Evolutionary conservation across 148 eudicot species (phyloP).

Genomic region (Chenopodium formosanum): DNA sequence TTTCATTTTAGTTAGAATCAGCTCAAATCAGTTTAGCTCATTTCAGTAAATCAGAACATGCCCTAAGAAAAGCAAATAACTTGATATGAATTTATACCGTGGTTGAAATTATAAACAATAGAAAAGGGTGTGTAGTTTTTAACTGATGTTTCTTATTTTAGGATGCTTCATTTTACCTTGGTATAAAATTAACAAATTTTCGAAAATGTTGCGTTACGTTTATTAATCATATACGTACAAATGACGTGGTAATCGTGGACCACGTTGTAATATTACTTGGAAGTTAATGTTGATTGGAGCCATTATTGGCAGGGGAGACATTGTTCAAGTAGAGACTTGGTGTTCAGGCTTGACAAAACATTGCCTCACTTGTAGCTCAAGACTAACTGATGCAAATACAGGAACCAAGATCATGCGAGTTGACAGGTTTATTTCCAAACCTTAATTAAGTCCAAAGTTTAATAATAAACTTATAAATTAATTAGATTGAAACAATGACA

Average conservation of each 20-base stretch:
- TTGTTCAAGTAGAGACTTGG: slow-evolving; percentile 66
- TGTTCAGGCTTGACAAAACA: slow-evolving; percentile 66
- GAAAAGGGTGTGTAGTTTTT: no score
- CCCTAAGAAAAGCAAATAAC: no score
- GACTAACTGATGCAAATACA: slow-evolving; percentile 40
- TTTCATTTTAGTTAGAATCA: no score
- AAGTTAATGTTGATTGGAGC: not conserved
- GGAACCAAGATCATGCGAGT: slow-evolving; percentile 53
- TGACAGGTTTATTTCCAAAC: slow-evolving; percentile 43
- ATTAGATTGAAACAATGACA: not conserved
- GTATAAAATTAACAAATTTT: not conserved
- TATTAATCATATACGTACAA: not conserved
- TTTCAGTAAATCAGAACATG: no score
- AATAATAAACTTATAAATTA: not conserved
- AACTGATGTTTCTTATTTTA: not conserved
- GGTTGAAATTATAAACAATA: no score
- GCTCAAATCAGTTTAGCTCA: no score
- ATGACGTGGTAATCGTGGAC: not conserved
- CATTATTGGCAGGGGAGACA: slow-evolving; percentile 54
- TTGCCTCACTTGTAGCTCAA: slow-evolving; percentile 57
- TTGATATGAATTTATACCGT: no score
- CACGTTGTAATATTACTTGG: not conserved
- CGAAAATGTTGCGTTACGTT: not conserved
- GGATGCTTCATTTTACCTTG: not conserved
- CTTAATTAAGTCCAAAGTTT: not conserved